A percentile compares a stretch with the other conserved stretches of the same genome.
Evolutionary conservation across 768 basidiomycete species (phyloP).

Genomic region (Suillus cothurnatus): DNA sequence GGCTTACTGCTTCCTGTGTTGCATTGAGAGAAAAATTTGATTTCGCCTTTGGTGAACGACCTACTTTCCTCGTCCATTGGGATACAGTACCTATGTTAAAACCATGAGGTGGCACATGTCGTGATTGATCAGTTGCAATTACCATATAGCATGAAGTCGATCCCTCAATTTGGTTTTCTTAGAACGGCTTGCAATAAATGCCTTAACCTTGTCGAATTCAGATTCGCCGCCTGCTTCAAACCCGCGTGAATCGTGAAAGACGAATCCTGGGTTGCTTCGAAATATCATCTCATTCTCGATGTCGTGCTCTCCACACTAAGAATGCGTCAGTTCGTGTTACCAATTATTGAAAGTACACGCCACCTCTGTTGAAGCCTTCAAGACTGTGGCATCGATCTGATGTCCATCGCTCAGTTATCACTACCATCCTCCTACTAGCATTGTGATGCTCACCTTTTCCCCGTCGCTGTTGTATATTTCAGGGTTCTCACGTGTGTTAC

Average conservation of each 20-base stretch:
- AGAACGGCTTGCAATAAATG: constrained; percentile 14
- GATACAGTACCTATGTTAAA: constrained; percentile 40
- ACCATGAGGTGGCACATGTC: not conserved
- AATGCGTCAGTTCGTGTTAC: not conserved
- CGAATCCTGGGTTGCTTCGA: constrained; percentile 33
- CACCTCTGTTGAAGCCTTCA: constrained; percentile 9
- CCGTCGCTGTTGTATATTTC: constrained; percentile 8
- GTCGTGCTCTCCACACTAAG: constrained; percentile 33
- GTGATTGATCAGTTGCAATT: not conserved
- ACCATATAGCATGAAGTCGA: constrained; percentile 46
- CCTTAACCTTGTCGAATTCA: not conserved
- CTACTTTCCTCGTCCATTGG: constrained; percentile 23
- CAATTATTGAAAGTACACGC: not conserved
- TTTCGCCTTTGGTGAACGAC: not conserved
- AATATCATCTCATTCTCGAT: constrained; percentile 34
- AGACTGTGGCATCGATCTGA: constrained; percentile 10
- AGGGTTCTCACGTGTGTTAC: not conserved
- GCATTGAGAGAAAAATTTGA: not conserved
- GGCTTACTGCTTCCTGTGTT: not conserved
- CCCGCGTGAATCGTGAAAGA: constrained; percentile 38
- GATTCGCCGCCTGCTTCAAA: not conserved
- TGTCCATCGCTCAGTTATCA: not conserved
- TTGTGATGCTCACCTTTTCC: not conserved
- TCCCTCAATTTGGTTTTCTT: constrained; percentile 19
- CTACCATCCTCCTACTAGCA: not conserved